phyloP scores from a whole-genome alignment of 345 rosid species.

The Abelmoschus esculentus region DNA sequence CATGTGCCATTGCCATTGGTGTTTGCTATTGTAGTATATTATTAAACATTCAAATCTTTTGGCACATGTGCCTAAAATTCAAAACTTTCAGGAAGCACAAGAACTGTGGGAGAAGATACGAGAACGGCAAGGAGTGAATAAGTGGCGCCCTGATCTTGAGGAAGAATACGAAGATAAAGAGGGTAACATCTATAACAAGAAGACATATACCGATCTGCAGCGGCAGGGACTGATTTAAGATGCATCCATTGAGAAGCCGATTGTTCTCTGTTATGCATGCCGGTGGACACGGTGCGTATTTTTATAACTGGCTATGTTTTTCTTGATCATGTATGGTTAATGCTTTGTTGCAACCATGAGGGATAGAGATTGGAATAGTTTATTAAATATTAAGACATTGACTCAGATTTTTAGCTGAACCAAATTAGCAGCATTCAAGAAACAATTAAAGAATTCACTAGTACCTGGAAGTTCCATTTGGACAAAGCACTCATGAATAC shows the following conservation, averaged over 20 bases:
- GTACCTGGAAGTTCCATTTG: constrained; percentile 16
- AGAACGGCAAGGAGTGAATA: constrained; percentile 74
- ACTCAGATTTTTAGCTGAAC: neutral
- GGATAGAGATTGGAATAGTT: neutral
- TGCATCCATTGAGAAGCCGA: neutral
- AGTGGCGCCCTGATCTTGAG: constrained; percentile 99
- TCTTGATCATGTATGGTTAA: neutral
- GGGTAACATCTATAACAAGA: constrained; percentile 97
- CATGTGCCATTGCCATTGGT: neutral
- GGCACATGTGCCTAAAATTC: neutral
- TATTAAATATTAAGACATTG: neutral
- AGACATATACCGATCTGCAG: constrained; percentile 93
- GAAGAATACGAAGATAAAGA: constrained; percentile 97
- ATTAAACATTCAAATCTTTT: neutral
- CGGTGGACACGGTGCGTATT: neutral
- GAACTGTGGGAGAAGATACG: constrained; percentile 92
- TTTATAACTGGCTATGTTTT: neutral
- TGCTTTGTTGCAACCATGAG: neutral
- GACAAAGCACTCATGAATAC: constrained; percentile 51
- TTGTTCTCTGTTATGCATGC: neutral
- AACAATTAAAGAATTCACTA: constrained; percentile 22
- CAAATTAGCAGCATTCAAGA: constrained; percentile 36
- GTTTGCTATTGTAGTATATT: neutral
- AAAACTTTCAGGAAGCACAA: constrained; percentile 67
- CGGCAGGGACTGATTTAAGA: constrained; percentile 86